Conservation (phyloP, 768 basidiomycete species). For the Boletus eberwhitei region DNA sequence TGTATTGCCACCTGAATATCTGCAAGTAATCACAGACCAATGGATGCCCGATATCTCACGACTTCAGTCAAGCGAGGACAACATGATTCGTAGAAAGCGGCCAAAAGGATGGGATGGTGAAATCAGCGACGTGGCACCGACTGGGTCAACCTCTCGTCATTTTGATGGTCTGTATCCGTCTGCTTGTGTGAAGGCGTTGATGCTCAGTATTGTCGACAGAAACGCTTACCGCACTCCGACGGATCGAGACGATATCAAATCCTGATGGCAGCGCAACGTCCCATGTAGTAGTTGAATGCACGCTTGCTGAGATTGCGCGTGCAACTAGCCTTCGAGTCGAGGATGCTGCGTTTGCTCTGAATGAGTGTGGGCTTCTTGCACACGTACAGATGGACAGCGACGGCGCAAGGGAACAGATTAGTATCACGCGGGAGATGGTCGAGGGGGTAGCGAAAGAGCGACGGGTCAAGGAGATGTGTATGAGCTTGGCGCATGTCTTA, state of each 20-base stretch:
- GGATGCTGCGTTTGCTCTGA: constrained; percentile 85
- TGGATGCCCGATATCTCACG: constrained; percentile 40
- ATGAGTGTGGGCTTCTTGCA: constrained; percentile 77
- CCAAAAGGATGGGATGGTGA: constrained; percentile 79
- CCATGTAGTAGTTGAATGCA: constrained; percentile 65
- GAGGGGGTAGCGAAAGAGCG: constrained; percentile 64
- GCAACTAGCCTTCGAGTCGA: constrained; percentile 81
- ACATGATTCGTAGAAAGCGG: constrained; percentile 40
- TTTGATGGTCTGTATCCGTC: constrained; percentile 39
- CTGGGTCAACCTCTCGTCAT: constrained; percentile 32
- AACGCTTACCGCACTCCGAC: constrained; percentile 51
- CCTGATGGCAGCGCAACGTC: constrained; percentile 68
- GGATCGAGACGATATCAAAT: constrained; percentile 54
- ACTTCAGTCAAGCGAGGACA: constrained; percentile 33
- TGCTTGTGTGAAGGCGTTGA: not conserved
- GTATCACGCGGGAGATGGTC: constrained; percentile 63
- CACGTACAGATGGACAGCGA: constrained; percentile 35
- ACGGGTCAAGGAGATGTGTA: constrained; percentile 67
- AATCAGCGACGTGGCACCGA: constrained; percentile 37
- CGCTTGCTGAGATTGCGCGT: constrained; percentile 71
- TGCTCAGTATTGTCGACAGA: constrained; percentile 34
- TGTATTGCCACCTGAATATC: constrained; percentile 52
- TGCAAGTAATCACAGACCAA: constrained; percentile 43
- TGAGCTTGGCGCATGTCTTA: constrained; percentile 57
- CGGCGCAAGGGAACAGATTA: constrained; percentile 41